phyloP scores from a whole-genome alignment of 768 basidiomycete genomes.

The Russula olivacea region DNA sequence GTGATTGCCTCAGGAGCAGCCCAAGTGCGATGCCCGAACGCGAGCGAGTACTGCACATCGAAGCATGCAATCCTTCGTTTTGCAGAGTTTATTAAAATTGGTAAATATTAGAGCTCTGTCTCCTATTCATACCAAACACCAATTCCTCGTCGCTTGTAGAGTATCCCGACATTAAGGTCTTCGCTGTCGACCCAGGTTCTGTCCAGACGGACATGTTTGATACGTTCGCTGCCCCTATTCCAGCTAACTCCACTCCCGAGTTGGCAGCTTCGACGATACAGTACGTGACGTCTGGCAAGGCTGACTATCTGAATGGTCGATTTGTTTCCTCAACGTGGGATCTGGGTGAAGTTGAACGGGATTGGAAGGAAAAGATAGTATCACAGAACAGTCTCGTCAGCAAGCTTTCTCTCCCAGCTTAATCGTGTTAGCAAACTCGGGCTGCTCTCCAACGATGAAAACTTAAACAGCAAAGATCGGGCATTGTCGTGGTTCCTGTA shows the following conservation, averaged over 20 bases:
- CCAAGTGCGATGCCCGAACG: background rate
- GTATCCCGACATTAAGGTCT: constrained; percentile 8
- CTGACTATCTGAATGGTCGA: constrained; percentile 8
- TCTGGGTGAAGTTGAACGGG: constrained; percentile 5
- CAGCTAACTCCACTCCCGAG: background rate
- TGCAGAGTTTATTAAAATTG: constrained; percentile 10
- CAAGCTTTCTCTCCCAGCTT: constrained; percentile 5
- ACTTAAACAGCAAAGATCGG: background rate
- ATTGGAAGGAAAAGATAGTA: constrained; percentile 17
- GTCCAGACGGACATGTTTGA: background rate
- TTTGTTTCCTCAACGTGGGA: constrained; percentile 10
- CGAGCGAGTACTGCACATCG: constrained; percentile 17
- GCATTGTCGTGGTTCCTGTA: background rate
- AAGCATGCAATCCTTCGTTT: constrained; percentile 12
- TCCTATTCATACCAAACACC: background rate
- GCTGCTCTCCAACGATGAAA: background rate
- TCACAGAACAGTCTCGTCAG: constrained; percentile 2
- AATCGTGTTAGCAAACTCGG: background rate
- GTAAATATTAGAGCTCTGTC: background rate
- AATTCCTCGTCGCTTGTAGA: background rate
- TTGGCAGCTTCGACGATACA: constrained; percentile 5
- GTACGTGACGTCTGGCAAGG: constrained; percentile 7
- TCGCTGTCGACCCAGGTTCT: background rate
- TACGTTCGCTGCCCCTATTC: background rate
- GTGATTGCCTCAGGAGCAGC: background rate